phyloP scores from a whole-genome alignment of 768 basidiomycete species.

The Amyloporia xantha region DNA sequence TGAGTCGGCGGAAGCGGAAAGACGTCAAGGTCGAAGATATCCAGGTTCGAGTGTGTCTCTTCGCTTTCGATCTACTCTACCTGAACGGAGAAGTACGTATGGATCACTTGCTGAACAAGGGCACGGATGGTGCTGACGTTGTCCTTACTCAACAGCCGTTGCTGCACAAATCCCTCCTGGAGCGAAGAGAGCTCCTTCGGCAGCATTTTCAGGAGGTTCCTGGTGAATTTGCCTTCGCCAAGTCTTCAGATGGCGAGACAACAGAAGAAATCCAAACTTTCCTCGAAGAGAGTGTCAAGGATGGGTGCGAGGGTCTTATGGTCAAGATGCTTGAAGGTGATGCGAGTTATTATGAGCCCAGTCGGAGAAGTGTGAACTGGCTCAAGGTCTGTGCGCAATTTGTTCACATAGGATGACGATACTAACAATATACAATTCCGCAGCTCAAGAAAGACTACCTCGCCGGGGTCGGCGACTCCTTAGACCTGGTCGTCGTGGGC shows the following conservation, averaged over 20 bases:
- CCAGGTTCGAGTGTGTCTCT: conserved; percentile 92
- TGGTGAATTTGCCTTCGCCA: conserved; percentile 92
- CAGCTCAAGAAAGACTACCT: conserved; percentile 99
- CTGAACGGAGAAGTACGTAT: conserved; percentile 87
- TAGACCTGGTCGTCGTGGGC: conserved; percentile 96
- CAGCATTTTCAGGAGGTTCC: conserved; percentile 77
- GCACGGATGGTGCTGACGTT: no score
- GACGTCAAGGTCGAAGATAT: conserved; percentile 98
- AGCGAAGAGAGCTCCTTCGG: conserved; percentile 70
- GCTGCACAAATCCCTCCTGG: conserved; percentile 65
- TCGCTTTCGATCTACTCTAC: conserved; percentile 94
- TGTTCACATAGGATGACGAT: background rate
- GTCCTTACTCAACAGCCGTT: conserved; percentile 71
- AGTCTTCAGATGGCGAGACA: conserved; percentile 80
- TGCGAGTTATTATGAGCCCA: conserved; percentile 92
- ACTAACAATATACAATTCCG: background rate
- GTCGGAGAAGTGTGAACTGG: conserved; percentile 94
- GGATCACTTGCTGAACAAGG: no score
- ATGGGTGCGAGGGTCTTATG: conserved; percentile 98
- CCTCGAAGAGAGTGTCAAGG: conserved; percentile 94
- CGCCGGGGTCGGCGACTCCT: conserved; percentile 91
- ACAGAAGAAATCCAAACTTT: conserved; percentile 93
- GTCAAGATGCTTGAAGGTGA: conserved; percentile 96
- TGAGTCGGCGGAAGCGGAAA: conserved; percentile 91
- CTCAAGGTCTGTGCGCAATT: conserved; percentile 73